Evolutionary conservation across 176 grass and related monocot genomes (phyloP), one percentile per base, ranked within the genome.

Genomic region (Microstegium vimineum): DNA sequence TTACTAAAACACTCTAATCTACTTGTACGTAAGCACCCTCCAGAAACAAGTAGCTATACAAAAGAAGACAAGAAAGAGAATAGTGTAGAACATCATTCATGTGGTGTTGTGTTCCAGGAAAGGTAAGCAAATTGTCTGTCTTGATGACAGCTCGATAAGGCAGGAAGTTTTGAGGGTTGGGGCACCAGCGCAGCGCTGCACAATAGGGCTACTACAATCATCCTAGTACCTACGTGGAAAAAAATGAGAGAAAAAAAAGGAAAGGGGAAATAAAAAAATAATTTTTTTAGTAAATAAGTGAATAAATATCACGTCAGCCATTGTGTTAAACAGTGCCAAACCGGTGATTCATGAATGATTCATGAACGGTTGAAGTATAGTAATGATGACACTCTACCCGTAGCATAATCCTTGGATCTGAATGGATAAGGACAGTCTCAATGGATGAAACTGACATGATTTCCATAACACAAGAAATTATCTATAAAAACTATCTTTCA

Each of bases 341-440:
- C n/a, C n/a, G n/a, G n/a, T n/a, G n/a, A n/a, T n/a, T n/a, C n/a
- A n/a, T n/a, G n/a, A n/a, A n/a, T n/a, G n/a, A n/a, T n/a, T n/a
- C n/a, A n/a, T n/a, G n/a, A n/a, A n/a, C n/a, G n/a, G n/a, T n/a
- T n/a, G n/a, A n/a, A 22, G 66, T 38, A 27, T 57, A 62, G 35
- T 64, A 85, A 60, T 38, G n/a, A 16, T 2, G 13, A 23, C 61
- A 16, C 76, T 33, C 40, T 79, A 79, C 30, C 20, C 6, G 45
- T 69, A 38, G 78, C 78, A 8, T 80, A 37, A 81, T 40, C 65
- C n/a, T 4, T 20, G 46, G 78, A 81, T 66, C 70, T 56, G 52
- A 70, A 25, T 9, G 71, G 79, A 76, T 62, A 77, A n/a, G n/a
- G n/a, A n/a, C n/a, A n/a, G n/a, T n/a, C n/a, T n/a, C n/a, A n/a